Conservation (phyloP, 306 rosid species). For the Lathyrus tuberosus region DNA sequence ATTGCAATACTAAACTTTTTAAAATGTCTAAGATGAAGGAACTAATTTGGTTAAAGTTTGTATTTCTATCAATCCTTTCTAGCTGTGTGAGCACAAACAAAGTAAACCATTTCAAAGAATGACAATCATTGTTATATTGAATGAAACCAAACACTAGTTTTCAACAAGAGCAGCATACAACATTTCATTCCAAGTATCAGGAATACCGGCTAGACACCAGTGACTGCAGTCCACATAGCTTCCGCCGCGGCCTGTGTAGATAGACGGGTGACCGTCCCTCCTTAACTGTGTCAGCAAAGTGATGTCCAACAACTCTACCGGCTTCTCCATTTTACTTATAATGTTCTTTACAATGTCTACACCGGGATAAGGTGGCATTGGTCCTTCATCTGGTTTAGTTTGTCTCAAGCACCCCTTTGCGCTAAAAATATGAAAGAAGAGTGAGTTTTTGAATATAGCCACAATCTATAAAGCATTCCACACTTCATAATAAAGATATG, state of each 20-base stretch:
- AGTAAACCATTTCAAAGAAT: background rate
- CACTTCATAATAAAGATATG: background rate
- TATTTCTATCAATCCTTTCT: background rate
- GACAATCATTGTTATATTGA: background rate
- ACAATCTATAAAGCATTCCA: background rate
- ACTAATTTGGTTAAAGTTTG: background rate
- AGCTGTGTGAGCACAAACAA: background rate
- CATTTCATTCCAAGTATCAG: constrained; percentile 79
- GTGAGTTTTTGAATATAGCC: background rate
- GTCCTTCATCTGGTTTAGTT: constrained; percentile 51
- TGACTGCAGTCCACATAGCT: constrained; percentile 61
- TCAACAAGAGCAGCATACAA: constrained; percentile 46
- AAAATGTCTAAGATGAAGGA: no score
- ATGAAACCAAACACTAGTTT: constrained; percentile 1
- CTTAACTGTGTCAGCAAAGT: constrained; percentile 69
- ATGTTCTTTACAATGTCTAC: constrained; percentile 56
- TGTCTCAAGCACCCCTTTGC: constrained; percentile 45
- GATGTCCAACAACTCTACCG: constrained; percentile 59
- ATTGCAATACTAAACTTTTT: no score
- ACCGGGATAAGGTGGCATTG: constrained; percentile 47
- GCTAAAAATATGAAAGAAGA: background rate
- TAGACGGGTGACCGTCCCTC: constrained; percentile 76
- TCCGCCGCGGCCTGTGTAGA: constrained; percentile 47
- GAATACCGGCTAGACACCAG: constrained; percentile 78
- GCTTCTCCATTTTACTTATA: constrained; percentile 38